Conservation (phyloP, 1,284 basidiomycete species). For the Rhodotorula sp. region DNA sequence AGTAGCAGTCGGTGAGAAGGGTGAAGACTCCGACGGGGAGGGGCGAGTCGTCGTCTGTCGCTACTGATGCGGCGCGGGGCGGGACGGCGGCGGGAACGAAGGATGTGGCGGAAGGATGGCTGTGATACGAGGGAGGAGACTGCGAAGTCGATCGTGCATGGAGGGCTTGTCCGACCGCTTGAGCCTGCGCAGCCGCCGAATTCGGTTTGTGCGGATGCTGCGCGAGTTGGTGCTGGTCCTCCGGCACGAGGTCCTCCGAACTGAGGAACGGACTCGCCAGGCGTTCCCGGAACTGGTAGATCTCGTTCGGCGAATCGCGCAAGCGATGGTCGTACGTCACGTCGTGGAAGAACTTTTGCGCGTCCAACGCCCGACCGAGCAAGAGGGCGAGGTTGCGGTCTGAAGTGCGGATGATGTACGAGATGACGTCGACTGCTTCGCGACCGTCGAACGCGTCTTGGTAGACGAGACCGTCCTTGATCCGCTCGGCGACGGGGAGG, state of each 20-base stretch:
- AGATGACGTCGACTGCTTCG: constrained; percentile 93
- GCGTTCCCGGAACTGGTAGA: constrained; percentile 79
- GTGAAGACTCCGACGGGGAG: constrained; percentile 96
- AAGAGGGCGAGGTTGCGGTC: constrained; percentile 94
- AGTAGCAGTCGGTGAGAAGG: constrained; percentile 94
- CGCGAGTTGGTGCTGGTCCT: constrained; percentile 1
- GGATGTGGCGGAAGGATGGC: constrained; percentile 7
- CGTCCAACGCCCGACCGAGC: constrained; percentile 89
- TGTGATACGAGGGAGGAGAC: neutral
- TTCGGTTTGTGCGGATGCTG: constrained; percentile 23
- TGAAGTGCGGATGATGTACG: constrained; percentile 96
- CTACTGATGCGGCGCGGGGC: neutral
- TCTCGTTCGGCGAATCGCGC: constrained; percentile 80
- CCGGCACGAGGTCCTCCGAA: constrained; percentile 5
- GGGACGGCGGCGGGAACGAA: constrained; percentile 45
- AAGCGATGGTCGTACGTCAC: constrained; percentile 97
- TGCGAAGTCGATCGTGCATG: no score
- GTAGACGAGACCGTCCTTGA: constrained; percentile 95
- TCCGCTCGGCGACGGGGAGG: constrained; percentile 70
- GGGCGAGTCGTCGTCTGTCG: constrained; percentile 55
- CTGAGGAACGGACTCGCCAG: constrained; percentile 37
- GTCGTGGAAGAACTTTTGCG: constrained; percentile 99
- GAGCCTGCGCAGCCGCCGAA: constrained; percentile 16
- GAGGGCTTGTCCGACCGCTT: constrained; percentile 2
- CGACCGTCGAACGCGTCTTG: constrained; percentile 95